Evolutionary conservation across 805 yeast species (phyloP), one percentile per base, ranked within the genome.

Genomic region (Suhomyces faveliae): DNA sequence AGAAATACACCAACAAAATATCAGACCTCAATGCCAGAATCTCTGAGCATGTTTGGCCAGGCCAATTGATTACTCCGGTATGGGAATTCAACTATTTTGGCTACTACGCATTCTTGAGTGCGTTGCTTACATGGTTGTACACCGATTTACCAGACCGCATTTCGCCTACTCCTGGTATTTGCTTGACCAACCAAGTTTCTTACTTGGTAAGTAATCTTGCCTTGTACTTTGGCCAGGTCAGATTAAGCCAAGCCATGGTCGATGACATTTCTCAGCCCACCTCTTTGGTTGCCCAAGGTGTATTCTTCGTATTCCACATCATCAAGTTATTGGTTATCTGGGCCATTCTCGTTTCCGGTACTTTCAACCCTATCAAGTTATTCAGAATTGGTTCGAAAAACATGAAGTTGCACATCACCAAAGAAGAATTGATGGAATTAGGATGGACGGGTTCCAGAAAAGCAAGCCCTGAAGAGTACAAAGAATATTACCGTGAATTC

Each of bases 361-460:
- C 86, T 40, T 78, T 85, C 68, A 92, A 94, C 67, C 98, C 98
- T 29, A 53, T 62, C 62, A 55, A 71, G 62, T 47, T 66, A 50
- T 45, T 66, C 58, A 56, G 73, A 60, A 54, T 72, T 53, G 43
- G 52, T 46, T 49, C 66, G 10, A 57, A 67, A 5, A 61, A 57
- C 11, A 56, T 74, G 41, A 57, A 59, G 45, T 50, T 49, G 29
- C 60, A 66, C n/a, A 59, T 73, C 48, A 70, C 79, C 43, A 73
- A 73, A 51, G 89, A 84, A 13, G 73, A 78, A 49, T 76, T 91
- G 57, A 55, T 82, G 27, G 66, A 68, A 3, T 70, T 91, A 55
- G 98, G 98, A 42, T 94, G 98, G 98, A 89, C 97, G n/a, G 96
- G 97, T 46, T 78, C 94, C 20, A 85, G 84, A 66, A 83, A 84